phyloP scores from a whole-genome alignment of 108 stramenopile genomes.

The Skeletonema potamos region DNA sequence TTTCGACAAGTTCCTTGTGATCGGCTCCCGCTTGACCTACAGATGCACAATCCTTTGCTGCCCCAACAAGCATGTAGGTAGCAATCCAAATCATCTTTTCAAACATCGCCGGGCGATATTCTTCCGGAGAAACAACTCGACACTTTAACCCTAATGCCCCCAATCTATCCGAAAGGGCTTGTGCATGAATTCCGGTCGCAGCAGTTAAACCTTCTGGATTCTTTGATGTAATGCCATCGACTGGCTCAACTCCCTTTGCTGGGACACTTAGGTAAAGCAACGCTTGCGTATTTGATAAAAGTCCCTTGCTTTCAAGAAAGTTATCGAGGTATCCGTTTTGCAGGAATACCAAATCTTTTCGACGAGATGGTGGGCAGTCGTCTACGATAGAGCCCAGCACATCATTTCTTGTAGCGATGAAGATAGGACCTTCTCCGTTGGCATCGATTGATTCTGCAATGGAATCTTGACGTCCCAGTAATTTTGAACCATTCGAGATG shows the following conservation, averaged over 20 bases:
- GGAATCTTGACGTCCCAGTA: conserved; percentile 60
- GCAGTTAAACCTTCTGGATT: conserved; percentile 94
- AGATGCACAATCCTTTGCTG: conserved; percentile 72
- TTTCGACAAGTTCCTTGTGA: conserved; percentile 61
- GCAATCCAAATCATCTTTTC: conserved; percentile 96
- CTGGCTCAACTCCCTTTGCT: conserved; percentile 77
- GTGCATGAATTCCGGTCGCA: conserved; percentile 80
- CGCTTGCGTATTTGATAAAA: conserved; percentile 80
- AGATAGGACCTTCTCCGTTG: conserved; percentile 71
- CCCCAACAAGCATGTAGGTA: conserved; percentile 89
- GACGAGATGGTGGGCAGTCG: conserved; percentile 65
- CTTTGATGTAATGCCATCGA: conserved; percentile 87
- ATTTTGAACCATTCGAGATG: conserved; percentile 53
- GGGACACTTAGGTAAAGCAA: conserved; percentile 87
- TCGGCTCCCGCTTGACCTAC: conserved; percentile 77
- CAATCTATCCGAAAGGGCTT: conserved; percentile 81
- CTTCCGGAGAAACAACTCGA: conserved; percentile 61
- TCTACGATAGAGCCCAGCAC: conserved; percentile 84
- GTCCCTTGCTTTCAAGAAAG: conserved; percentile 67
- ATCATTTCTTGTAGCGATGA: conserved; percentile 92
- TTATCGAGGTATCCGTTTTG: conserved; percentile 91
- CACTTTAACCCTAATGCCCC: conserved; percentile 73
- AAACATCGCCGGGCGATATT: conserved; percentile 81
- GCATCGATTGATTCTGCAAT: conserved; percentile 49
- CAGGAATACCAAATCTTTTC: conserved; percentile 90